Base-by-base conservation (phyloP, 78 protist genomes). In the Dictyostelium intermedium region DNA sequence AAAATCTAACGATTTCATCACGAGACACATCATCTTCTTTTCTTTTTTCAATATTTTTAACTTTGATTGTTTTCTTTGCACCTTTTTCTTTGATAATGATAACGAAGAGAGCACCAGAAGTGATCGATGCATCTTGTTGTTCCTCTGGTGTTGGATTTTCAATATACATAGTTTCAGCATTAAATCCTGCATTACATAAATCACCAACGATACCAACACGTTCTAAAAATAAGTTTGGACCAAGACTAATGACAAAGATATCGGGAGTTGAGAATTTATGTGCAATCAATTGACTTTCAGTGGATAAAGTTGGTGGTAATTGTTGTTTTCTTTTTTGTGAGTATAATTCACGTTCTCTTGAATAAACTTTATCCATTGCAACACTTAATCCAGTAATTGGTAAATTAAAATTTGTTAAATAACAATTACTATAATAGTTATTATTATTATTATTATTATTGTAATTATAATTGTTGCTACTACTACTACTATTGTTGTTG, bases 21-120 rank as follows among this genome's bases (percentile, higher is more conserved):
- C 93, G 80, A 77, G 93, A 76, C 2, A 87, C 69, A 43, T 87
- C 93, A 37, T 78, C 85, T 66, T 87, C 93, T 79, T 27, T 78
- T 63, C 70, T 87, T n/a, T 87, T 87, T 56, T 87, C 93, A 27
- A 87, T 39, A 63, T 87, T 87, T 53, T 87, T 87, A 18, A 87
- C 83, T 79, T 87, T 87, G 50, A 87, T 79, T n/a, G 82, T 53
- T 32, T 87, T 87, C 37, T 87, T 87, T 11, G 74, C 35, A 30
- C 86, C 78, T 27, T 87, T 87, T 45, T 87, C 93, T 78, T 87
- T 87, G 9, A 87, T 25, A 14, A 66, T 53, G 1, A 87, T 74
- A 11, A 79, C 16, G 13, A 27, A 87, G n/a, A 53, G 34, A 10
- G 93, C 93, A 27, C 93, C 93, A 43, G 70, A 35, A 6, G 56